Percentiles rank a stretch among this genome's conserved stretches.
Conservation (phyloP, 1,139 yeast species). For the Petasospora fabianii region DNA sequence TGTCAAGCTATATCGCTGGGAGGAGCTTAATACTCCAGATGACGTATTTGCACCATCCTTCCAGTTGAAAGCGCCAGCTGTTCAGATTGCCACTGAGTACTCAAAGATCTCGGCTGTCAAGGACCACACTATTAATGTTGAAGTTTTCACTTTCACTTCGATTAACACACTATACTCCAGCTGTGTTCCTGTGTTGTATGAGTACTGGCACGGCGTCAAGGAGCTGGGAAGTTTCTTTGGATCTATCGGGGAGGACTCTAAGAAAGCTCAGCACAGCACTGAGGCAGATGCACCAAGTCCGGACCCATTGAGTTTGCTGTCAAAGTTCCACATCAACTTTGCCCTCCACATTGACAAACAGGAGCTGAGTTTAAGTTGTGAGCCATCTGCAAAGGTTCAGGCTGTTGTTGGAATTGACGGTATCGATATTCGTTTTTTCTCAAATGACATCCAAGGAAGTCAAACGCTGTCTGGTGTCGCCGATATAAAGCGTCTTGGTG, state of each 20-base stretch:
- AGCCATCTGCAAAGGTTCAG: slow-evolving; percentile 89
- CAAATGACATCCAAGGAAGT: slow-evolving; percentile 42
- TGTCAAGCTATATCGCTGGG: slow-evolving; percentile 44
- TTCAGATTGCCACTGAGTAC: slow-evolving; percentile 52
- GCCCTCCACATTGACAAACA: slow-evolving; percentile 70
- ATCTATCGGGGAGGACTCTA: no score
- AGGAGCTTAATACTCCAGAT: slow-evolving; percentile 36
- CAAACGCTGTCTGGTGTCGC: slow-evolving; percentile 44
- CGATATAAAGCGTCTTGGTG: slow-evolving; percentile 50
- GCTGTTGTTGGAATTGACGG: slow-evolving; percentile 75
- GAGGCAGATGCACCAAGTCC: slow-evolving; percentile 4
- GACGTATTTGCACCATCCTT: slow-evolving; percentile 51
- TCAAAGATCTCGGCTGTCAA: slow-evolving; percentile 20
- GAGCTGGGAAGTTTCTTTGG: slow-evolving; percentile 52
- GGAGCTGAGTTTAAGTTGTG: slow-evolving; percentile 75
- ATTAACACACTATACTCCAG: slow-evolving; percentile 65
- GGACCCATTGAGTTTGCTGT: slow-evolving; percentile 39
- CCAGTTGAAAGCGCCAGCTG: slow-evolving; percentile 73
- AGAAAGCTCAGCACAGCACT: slow-evolving; percentile 26
- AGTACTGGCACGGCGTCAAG: slow-evolving; percentile 45
- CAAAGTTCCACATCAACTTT: slow-evolving; percentile 59
- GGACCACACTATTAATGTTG: slow-evolving; percentile 47
- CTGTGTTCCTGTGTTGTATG: slow-evolving; percentile 75
- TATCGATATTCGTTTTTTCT: slow-evolving; percentile 53
- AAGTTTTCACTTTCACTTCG: slow-evolving; percentile 65